Base-by-base conservation (phyloP, 2,329 filamentous ascomycete species). In the Pseudohalonectria lignicola region DNA sequence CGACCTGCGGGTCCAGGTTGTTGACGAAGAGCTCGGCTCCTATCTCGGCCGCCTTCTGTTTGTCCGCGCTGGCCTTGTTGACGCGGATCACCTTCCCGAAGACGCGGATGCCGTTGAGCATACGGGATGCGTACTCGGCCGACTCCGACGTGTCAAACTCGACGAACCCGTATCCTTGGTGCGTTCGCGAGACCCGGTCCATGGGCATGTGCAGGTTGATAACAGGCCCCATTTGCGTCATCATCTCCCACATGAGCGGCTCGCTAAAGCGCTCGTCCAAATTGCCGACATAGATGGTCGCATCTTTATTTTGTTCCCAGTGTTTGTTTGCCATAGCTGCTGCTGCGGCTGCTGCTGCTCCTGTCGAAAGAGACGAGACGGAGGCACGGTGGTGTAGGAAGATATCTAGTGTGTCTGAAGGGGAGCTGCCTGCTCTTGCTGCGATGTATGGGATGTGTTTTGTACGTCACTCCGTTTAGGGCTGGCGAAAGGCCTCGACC, bases 161-260 rank as follows among this genome's bases (percentile, higher is more conserved):
- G 61, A 98, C 92, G 63, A 98, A 98, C 52, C 92, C 92, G 69
- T 95, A 98, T 50, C 92, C 92, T 63, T 96, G 92, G 61, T 98
- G 92, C 41, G 81, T 82, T 56, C 95, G 87, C 34, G 92, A 95
- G 50, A 98, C 92, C 59, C 92, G 86, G 62, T 98, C 92, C 69
- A 95, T 94, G 40, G 92, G 92, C 56, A 98, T 79, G 64, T 98
- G 92, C 46, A 98, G 90, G 63, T 96, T 96, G 56, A 94, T 86
- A 52, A 98, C 93, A 50, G 90, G 88, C 39, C 92, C 92, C 58
- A 88, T 87, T 67, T 98, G 92, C 40, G 95, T 79, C 87, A 96
- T 96, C 53, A 98, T 74, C 69, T 98, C 92, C 81, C 92, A 95
- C 49, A 98, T 79, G 49, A 94, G 74, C 50, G 82, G 80, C 56